Conservation (phyloP, 2,329 filamentous ascomycete species). For the Hansfordia pulvinata region DNA sequence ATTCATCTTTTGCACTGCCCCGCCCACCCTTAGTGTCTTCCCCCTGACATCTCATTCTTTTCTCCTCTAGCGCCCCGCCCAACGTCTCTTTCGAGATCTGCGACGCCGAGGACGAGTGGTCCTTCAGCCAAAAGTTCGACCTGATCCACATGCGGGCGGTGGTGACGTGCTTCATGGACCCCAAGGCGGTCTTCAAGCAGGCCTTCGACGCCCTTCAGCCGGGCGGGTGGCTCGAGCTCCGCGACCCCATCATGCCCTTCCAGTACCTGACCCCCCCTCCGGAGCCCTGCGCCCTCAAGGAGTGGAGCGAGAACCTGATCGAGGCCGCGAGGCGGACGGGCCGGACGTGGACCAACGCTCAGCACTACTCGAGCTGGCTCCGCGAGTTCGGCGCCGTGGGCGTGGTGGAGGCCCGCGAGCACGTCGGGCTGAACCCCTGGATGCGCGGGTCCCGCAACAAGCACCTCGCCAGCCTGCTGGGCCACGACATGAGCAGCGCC, state of each 20-base stretch:
- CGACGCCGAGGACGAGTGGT: conserved; percentile 14
- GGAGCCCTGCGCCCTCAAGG: conserved; percentile 8
- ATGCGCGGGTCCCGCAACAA: conserved; percentile 9
- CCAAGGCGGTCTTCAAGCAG: conserved; percentile 7
- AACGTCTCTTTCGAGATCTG: conserved; percentile 13
- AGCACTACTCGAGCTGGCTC: conserved; percentile 8
- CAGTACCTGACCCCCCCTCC: conserved; percentile 10
- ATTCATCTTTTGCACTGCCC: background rate
- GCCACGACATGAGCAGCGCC: conserved; percentile 9
- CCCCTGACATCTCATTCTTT: conserved; percentile 1
- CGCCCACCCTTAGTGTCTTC: background rate
- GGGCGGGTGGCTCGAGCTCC: conserved; percentile 12
- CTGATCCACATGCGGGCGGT: conserved; percentile 12
- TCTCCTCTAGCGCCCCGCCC: conserved; percentile 6
- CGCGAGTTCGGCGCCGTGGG: conserved; percentile 9
- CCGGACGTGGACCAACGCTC: conserved; percentile 9
- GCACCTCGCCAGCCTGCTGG: conserved; percentile 9
- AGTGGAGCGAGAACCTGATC: conserved; percentile 9
- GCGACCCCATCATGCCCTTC: conserved; percentile 13
- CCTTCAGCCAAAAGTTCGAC: conserved; percentile 9
- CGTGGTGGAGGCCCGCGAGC: conserved; percentile 8
- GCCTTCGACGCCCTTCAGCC: conserved; percentile 8
- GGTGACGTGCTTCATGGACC: conserved; percentile 11
- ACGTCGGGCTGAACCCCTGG: conserved; percentile 11
- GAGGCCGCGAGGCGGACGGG: conserved; percentile 8